These are phyloP conservation scores for Fusarium dlaminii DNA, from an alignment of 2,329 filamentous ascomycete species.

Conservation along the genomic window DNA sequence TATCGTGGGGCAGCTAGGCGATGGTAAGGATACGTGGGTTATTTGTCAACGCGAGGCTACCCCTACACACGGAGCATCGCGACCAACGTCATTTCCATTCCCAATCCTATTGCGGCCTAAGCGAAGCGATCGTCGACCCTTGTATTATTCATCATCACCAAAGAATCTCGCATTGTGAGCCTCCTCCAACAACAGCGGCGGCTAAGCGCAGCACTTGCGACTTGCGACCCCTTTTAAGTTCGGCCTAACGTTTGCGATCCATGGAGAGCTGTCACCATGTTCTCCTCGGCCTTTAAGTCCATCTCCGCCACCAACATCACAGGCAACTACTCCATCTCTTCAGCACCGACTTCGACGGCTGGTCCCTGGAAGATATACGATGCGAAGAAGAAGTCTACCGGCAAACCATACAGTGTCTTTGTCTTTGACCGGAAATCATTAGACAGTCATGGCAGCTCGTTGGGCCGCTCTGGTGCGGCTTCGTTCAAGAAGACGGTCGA, in stretches of 20 bases:
- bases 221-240: neutral
- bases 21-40: slow-evolving; percentile 24
- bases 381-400: slow-evolving; percentile 94
- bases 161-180: neutral
- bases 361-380: slow-evolving; percentile 98
- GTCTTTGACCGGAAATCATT: slow-evolving; percentile 92
- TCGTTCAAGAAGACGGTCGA: slow-evolving; percentile 84
- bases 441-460: slow-evolving; percentile 62
- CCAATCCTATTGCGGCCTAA: slow-evolving; percentile 6
- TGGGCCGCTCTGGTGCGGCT: slow-evolving; percentile 60
- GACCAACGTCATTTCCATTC: slow-evolving; percentile 32
- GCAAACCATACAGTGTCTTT: slow-evolving; percentile 89
- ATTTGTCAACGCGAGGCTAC: slow-evolving; percentile 37
- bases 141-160: neutral
- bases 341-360: slow-evolving; percentile 78
- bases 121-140: slow-evolving; percentile 17
- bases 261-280: slow-evolving; percentile 67
- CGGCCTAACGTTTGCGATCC: slow-evolving; percentile 42
- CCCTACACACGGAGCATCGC: slow-evolving; percentile 30
- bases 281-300: slow-evolving; percentile 92
- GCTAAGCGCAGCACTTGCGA: neutral
- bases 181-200: neutral
- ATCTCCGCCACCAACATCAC: slow-evolving; percentile 91
- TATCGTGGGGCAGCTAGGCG: slow-evolving; percentile 18
- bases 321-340: slow-evolving; percentile 86